Evolutionary conservation across 441 rosid genomes (phyloP).

Genomic region (Macaranga tanarius): DNA sequence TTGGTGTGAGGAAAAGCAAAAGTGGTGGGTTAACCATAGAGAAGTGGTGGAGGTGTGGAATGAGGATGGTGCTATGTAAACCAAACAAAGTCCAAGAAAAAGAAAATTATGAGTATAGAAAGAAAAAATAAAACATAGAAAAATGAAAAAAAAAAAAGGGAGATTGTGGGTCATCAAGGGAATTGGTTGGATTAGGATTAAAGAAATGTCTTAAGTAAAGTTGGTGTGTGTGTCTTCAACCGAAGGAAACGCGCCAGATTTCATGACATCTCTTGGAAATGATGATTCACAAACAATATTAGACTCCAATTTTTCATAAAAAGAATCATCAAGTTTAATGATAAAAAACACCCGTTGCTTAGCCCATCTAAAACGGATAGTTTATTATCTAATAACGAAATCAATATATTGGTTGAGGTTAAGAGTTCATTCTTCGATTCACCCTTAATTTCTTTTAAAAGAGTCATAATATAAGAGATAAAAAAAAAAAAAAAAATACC

Average conservation of each 20-base stretch:
- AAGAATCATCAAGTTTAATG: neutral
- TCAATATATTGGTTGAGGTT: too few species aligned
- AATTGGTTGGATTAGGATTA: constrained; percentile 43
- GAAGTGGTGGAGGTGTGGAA: constrained; percentile 4
- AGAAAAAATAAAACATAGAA: constrained; percentile 4
- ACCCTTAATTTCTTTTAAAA: too few species aligned
- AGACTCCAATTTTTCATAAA: constrained; percentile 5
- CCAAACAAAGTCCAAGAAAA: constrained; percentile 14
- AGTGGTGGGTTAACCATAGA: constrained; percentile 7
- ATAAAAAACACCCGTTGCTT: too few species aligned
- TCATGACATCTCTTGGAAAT: constrained; percentile 44
- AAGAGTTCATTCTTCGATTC: too few species aligned
- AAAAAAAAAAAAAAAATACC: too few species aligned
- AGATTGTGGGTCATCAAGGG: constrained; percentile 32
- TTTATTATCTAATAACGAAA: too few species aligned
- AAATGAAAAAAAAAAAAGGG: neutral
- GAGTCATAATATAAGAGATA: too few species aligned
- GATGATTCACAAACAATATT: constrained; percentile 25
- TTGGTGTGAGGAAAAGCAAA: constrained; percentile 15
- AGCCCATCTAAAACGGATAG: too few species aligned
- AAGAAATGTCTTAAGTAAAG: constrained; percentile 41
- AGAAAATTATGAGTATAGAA: neutral
- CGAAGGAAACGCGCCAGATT: constrained; percentile 43
- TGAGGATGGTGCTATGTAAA: constrained; percentile 7
- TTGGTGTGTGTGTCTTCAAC: constrained; percentile 31